phyloP scores from a whole-genome alignment of 257 asterid genomes.

The Fraxinus pennsylvanica region DNA sequence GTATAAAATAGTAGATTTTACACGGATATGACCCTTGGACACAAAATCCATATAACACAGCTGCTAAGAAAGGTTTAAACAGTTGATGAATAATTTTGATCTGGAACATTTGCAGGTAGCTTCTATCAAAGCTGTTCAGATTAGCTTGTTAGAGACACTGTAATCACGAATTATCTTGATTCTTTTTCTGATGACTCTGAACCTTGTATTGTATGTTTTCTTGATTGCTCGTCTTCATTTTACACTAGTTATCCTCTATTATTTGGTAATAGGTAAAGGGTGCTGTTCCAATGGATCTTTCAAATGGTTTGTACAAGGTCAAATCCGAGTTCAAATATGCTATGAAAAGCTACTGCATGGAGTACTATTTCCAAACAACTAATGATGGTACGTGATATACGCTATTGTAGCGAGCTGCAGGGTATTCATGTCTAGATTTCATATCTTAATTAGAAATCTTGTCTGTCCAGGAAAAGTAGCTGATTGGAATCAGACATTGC shows the following conservation, averaged over 20 bases:
- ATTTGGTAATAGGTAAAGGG: slow-evolving; percentile 59
- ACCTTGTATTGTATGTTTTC: slow-evolving; percentile 4
- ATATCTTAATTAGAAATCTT: slow-evolving; percentile 25
- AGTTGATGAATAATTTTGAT: neutral
- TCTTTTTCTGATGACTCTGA: neutral
- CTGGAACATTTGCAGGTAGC: neutral
- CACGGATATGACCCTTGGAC: neutral
- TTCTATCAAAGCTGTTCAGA: neutral
- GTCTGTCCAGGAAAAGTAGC: slow-evolving; percentile 51
- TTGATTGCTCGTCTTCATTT: slow-evolving; percentile 9
- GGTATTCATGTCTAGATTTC: slow-evolving; percentile 19
- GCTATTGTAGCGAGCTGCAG: slow-evolving; percentile 6
- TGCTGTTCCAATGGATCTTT: slow-evolving; percentile 52
- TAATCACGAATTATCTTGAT: neutral
- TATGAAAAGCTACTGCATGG: slow-evolving; percentile 73
- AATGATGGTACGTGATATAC: slow-evolving; percentile 46
- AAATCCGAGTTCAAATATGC: slow-evolving; percentile 79
- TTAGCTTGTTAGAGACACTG: neutral
- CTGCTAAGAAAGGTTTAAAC: neutral
- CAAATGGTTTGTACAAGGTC: slow-evolving; percentile 68
- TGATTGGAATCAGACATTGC: slow-evolving; percentile 71
- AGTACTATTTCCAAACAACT: slow-evolving; percentile 60
- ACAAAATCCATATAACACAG: neutral
- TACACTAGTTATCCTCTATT: slow-evolving; percentile 18
- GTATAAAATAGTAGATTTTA: neutral